Evolutionary conservation across 208 protist species (phyloP), one percentile per base, ranked within the genome.

Genomic region (Leishmania gerbilli): DNA sequence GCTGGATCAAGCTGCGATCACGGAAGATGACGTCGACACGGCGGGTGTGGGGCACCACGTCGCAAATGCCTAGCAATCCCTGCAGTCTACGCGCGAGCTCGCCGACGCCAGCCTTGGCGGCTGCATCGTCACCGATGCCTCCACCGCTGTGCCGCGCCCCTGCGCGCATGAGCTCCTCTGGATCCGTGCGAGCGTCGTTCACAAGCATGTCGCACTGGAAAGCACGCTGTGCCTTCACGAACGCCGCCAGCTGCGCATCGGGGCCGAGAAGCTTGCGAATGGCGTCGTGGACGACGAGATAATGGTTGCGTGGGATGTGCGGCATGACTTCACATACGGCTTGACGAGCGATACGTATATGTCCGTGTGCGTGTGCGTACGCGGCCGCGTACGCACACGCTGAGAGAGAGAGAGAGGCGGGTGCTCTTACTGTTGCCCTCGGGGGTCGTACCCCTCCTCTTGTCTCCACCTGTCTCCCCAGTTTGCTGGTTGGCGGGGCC

Each of bases 141-240:
- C 51, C 58, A 37, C 42, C 47, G n/a, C 53, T 64, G n/a, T 19
- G 4, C 27, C 21, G 76, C 19, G n/a, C 65, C 53, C 51, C 65
- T n/a, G 31, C 47, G 21, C 71, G 80, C 19, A 51, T 27, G n/a
- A 27, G 68, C 17, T 76, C 42, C 19, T 34, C 37, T 71, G 49
- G 24, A 74, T 97, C 92, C 11, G 90, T 95, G 21, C 64, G 53
- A 13, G 77, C 47, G n/a, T 83, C 83, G 79, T 95, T 95, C 42
- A 97, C 82, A 31, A 96, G 85, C 95, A 97, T 97, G 77, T 97
- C 91, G 64, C 95, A 96, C 79, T 97, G 95, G 77, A 95, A 97
- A 0, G 76, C 74, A 71, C 87, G 80, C 76, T 87, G 86, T 4
- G 87, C 79, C 81, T 88, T 92, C 24, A 96, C 95, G 74, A 97